Conservation (phyloP, 2,329 filamentous ascomycete genomes). For the Curvularia sp. region DNA sequence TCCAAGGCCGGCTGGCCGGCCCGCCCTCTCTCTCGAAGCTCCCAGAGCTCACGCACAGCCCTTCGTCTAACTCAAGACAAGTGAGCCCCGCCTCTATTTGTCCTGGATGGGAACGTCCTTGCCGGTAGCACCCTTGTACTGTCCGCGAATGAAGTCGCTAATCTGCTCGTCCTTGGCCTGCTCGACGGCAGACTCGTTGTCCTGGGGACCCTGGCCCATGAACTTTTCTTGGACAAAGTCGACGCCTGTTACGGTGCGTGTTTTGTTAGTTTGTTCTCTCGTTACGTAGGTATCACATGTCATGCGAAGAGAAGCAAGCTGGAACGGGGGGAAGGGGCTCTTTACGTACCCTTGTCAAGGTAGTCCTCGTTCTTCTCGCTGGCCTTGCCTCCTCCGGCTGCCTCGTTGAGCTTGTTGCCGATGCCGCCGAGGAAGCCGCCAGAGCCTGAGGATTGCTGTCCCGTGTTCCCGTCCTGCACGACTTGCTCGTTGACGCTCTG, state of each 20-base stretch:
- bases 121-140: constrained; percentile 75
- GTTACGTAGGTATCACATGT: too few species aligned
- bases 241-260: constrained; percentile 67
- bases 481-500: constrained; percentile 41
- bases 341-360: constrained; percentile 76
- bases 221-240: constrained; percentile 80
- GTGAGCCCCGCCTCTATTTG: too few species aligned
- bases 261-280: constrained; percentile 18
- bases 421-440: constrained; percentile 65
- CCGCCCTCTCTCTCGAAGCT: too few species aligned
- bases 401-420: constrained; percentile 73
- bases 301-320: too few species aligned
- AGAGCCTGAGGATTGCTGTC: constrained; percentile 38
- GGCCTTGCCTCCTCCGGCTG: constrained; percentile 74
- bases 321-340: neutral
- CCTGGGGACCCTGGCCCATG: constrained; percentile 72
- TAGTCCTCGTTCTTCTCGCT: constrained; percentile 83
- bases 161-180: constrained; percentile 86
- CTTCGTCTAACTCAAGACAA: too few species aligned
- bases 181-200: constrained; percentile 67
- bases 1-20: too few species aligned
- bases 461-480: constrained; percentile 37
- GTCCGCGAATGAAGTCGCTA: constrained; percentile 71
- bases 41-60: neutral
- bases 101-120: constrained; percentile 74